A percentile compares a stretch with the other conserved stretches of the same genome.
phyloP scores from a whole-genome alignment of 768 basidiomycete genomes.

The Dacryopinax spathularia region DNA sequence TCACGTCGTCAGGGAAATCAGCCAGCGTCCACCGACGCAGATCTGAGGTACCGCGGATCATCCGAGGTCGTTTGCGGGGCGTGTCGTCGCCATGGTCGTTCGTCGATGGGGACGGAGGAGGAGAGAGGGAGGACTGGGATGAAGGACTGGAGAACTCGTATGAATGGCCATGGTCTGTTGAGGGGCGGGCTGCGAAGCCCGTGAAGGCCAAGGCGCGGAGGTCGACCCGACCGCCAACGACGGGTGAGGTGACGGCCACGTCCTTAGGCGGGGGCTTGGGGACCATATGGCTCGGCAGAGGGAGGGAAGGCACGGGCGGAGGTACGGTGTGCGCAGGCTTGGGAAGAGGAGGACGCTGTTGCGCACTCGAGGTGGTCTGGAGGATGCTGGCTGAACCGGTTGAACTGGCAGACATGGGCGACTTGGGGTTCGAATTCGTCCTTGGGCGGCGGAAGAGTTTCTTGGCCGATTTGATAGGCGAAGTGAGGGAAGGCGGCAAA shows the following conservation, averaged over 20 bases:
- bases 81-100: background rate
- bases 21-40: constrained; percentile 2
- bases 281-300: background rate
- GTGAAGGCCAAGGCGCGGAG: background rate
- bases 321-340: background rate
- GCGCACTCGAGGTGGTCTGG: background rate
- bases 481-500: background rate
- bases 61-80: background rate
- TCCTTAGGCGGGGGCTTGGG: background rate
- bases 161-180: background rate
- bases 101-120: background rate
- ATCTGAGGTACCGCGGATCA: background rate
- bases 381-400: background rate
- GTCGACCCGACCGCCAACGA: background rate
- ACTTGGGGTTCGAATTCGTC: background rate
- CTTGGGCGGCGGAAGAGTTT: constrained; percentile 1
- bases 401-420: background rate
- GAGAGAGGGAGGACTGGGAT: background rate
- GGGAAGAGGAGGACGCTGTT: background rate
- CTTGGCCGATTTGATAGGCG: background rate
- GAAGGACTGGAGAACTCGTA: background rate
- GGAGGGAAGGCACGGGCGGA: background rate
- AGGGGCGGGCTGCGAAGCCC: background rate
- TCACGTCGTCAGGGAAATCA: background rate
- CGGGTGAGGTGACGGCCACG: background rate